phyloP scores from a whole-genome alignment of 2,329 filamentous ascomycete genomes.

The Colletotrichum tofieldiae region DNA sequence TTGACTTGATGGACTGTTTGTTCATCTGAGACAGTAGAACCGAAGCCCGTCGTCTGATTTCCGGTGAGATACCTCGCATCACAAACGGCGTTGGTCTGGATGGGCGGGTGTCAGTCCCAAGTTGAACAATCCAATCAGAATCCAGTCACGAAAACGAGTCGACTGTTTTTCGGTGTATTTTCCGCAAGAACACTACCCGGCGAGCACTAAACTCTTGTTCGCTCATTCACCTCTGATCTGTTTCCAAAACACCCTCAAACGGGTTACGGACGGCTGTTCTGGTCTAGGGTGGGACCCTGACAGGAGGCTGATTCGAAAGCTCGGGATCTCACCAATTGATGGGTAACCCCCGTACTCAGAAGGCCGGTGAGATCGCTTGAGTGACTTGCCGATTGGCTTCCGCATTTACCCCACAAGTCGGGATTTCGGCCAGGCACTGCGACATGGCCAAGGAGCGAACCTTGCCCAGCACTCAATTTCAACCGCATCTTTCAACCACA shows the following conservation, averaged over 20 bases:
- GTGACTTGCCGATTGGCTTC: background rate
- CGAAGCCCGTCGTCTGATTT: background rate
- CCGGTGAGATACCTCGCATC: background rate
- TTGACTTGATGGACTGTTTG: background rate
- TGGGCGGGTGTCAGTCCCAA: too few species aligned
- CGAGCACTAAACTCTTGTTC: background rate
- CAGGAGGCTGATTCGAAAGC: background rate
- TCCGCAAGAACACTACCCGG: too few species aligned
- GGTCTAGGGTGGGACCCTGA: background rate
- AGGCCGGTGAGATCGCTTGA: background rate
- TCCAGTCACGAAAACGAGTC: background rate
- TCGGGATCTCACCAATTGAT: background rate
- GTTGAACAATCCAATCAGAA: background rate
- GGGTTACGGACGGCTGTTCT: background rate
- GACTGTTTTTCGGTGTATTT: too few species aligned
- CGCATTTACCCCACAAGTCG: background rate
- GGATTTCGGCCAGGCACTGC: background rate
- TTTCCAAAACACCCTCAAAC: background rate
- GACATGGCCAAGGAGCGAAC: background rate
- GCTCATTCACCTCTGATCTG: background rate
- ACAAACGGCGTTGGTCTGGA: too few species aligned
- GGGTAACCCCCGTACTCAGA: background rate
- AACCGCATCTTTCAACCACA: background rate
- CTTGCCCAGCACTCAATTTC: background rate
- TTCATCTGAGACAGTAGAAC: background rate